Conservation (phyloP, 2,329 filamentous ascomycete species). For the Microcera coccophila region DNA sequence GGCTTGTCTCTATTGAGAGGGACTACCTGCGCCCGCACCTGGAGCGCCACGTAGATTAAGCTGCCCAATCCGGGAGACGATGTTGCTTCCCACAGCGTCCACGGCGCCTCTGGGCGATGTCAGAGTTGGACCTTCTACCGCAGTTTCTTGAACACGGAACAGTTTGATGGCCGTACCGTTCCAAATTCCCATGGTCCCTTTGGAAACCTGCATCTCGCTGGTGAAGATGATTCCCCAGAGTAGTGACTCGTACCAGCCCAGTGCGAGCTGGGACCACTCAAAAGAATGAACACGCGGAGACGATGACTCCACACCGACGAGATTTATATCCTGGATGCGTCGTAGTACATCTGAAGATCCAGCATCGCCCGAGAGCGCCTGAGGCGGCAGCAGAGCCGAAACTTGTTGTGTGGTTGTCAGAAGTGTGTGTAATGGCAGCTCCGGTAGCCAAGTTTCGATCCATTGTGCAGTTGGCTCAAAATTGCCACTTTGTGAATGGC, state of each 20-base stretch:
- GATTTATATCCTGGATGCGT: constrained; percentile 56
- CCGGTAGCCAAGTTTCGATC: constrained; percentile 93
- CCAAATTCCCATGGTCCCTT: constrained; percentile 89
- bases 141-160: constrained; percentile 85
- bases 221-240: constrained; percentile 93
- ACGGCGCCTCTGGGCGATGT: constrained; percentile 85
- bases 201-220: constrained; percentile 81
- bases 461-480: constrained; percentile 80
- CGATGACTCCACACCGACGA: constrained; percentile 71
- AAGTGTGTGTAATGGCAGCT: constrained; percentile 82
- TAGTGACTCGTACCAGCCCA: constrained; percentile 94
- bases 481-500: constrained; percentile 51
- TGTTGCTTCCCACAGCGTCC: constrained; percentile 85
- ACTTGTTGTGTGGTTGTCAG: constrained; percentile 71
- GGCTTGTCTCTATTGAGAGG: constrained; percentile 5
- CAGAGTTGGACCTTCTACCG: constrained; percentile 72
- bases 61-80: constrained; percentile 80
- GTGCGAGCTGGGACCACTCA: constrained; percentile 84
- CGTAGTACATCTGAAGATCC: constrained; percentile 46
- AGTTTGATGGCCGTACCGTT: constrained; percentile 84
- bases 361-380: constrained; percentile 42
- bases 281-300: constrained; percentile 80
- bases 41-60: constrained; percentile 62
- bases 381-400: constrained; percentile 52
- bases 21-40: constrained; percentile 15